Base-by-base conservation (phyloP, 805 yeast genomes). In the Yamadazyma akitaensis region DNA sequence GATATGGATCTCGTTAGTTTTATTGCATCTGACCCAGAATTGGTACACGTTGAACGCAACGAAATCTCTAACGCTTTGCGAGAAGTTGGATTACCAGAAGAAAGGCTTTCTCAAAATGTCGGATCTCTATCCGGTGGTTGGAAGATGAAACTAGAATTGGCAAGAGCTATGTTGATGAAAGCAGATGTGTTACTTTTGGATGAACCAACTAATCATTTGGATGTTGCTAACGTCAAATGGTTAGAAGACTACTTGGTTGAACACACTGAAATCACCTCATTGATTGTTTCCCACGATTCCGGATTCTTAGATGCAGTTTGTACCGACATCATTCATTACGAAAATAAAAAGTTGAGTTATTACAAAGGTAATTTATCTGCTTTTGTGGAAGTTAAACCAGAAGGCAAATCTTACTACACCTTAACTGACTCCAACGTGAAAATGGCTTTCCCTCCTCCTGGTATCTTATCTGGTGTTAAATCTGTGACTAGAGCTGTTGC, bases 391-490 rank as follows among this genome's bases (percentile, higher is more conserved):
- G 85, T 83, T 37, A 85, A 88, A 59, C 99, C 99, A 40, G 98
- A 92, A 70, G 98, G 97, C 49, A 91, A 89, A 69, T 83, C 97
- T 2, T 92, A 92, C 69, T 92, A 92, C 66, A 91, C 97, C 14
- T 80, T 92, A 64, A 84, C 96, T 30, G 98, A 92, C 65, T 81
- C 94, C 24, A 86, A 86, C 57, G 94, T 92, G 48, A 88, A 91
- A 70, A 92, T 92, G 97, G 89, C 89, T 24, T 94, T 92, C 88
- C 99, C 99, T 57, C 92, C 96, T 9, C 97, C 98, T 49, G 99
- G 99, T 59, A 85, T 94, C 54, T 76, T 94, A 58, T 84, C 96
- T n/a, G 99, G 99, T 68, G 97, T 92, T 44, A 87, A 91, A 67
- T 90, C 97, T 33, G 87, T 80, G 65, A 90, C 98, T 5, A 82